phyloP scores from a whole-genome alignment of 345 rosid genomes.

The Raphanus sativus region DNA sequence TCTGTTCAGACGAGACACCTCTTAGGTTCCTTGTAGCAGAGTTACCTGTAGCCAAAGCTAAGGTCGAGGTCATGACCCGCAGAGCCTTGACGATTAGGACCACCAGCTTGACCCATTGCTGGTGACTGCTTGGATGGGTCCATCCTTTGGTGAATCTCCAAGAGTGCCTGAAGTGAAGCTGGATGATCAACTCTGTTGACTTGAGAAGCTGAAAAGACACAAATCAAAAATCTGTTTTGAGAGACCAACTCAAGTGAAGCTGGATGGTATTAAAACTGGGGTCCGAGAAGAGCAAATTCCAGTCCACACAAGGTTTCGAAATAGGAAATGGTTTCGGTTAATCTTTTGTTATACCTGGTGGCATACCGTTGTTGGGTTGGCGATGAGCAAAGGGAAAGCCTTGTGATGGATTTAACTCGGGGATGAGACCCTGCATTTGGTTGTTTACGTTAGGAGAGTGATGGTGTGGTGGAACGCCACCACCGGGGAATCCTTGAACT shows the following conservation, averaged over 20 bases:
- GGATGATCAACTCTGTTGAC: constrained; percentile 55
- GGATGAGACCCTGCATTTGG: constrained; percentile 55
- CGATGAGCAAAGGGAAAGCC: constrained; percentile 59
- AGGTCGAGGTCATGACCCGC: constrained; percentile 70
- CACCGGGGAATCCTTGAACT: constrained; percentile 55
- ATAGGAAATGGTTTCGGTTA: background rate
- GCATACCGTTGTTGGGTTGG: constrained; percentile 61
- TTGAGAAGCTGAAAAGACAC: constrained; percentile 49
- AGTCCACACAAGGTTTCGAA: background rate
- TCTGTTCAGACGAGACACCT: background rate
- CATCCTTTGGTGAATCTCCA: constrained; percentile 75
- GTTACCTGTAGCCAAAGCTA: constrained; percentile 64
- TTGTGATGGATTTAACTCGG: constrained; percentile 59
- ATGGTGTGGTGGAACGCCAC: constrained; percentile 44
- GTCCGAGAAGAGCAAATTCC: background rate
- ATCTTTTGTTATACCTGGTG: constrained; percentile 40
- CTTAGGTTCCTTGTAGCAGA: background rate
- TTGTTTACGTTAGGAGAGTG: constrained; percentile 53
- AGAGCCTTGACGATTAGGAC: constrained; percentile 54
- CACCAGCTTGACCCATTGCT: constrained; percentile 43
- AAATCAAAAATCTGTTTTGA: background rate
- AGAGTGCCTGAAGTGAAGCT: constrained; percentile 67
- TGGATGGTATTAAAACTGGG: background rate
- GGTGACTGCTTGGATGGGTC: constrained; percentile 57
- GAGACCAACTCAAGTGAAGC: background rate